Evolutionary conservation across 805 yeast genomes (phyloP), one percentile per base, ranked within the genome.

Genomic region (Candida tammaniensis): DNA sequence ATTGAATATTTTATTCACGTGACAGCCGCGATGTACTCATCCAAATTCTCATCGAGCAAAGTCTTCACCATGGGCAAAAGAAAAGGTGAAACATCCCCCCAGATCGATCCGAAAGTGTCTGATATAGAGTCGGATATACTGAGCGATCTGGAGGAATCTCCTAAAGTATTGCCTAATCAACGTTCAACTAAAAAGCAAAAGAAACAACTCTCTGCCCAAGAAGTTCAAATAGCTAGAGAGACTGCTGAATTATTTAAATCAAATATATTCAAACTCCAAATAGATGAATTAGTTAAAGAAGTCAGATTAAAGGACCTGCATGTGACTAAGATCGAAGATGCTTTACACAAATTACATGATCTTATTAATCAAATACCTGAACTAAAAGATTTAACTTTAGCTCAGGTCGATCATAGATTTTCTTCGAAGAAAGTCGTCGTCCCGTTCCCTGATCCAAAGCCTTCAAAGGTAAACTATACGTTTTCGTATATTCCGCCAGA

Each of bases 231-330:
- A 2, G 96, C 96, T 0, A 74, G 95, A 49, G 97, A 89, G 57
- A 86, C 97, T 1, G 93, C 95, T 1, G 97, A 89, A 57, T 64
- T 91, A 29, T 93, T 89, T 77, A 87, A 89, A 53, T 87, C 96
- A 7, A 93, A 89, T 59, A 88, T 93, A 36, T 91, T 93, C 78
- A 93, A 93, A 58, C 62, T 93, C 38, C 96, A 93, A 64, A 88
- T 93, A 41, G 98, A 89, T 60, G 98, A 89, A 55, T 67, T 93
- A 25, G 65, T 93, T 47, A 76, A 78, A 46, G 98, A 91, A 58
- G 75, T 91, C 25, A 76, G 78, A 47, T 57, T 89, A 25, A 84
- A 84, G 48, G 91, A 86, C 13, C 59, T 76, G 12, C 80, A 82
- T 50, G 73, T 82, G 27, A 55, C 74, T 32, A 67, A 70, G 31